Evolutionary conservation across 2,329 filamentous ascomycete genomes (phyloP), one percentile per base, ranked within the genome.

Genomic region (Microdochium trichocladiopsis): DNA sequence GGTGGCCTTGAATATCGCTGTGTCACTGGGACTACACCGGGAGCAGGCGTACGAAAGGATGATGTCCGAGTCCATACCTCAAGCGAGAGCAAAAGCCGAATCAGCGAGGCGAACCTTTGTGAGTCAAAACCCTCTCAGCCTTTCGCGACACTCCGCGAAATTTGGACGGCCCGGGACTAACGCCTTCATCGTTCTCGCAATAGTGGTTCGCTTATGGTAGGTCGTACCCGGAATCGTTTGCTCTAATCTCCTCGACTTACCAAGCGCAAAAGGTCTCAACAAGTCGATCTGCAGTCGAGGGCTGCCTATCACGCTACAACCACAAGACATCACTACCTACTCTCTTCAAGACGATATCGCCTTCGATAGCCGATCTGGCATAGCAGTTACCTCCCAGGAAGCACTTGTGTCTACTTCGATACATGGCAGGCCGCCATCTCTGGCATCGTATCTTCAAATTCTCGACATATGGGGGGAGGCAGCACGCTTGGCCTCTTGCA

Each of bases 61-160:
- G 41, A 22, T 23, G 41, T 21, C 16, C 18, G 6, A 16, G 18
- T 18, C 6, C 22, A 10, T 45, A 5, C 41, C 3, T 2, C 71
- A 73, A 47, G 71, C 72, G 1, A 73, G 71, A 1, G 72, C 79
- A 48, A 67, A 72, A 43, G 73, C 76, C 1, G 79, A 82, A 61
- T 80, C 78, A n/a, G 79, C 79, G 21, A 70, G 79, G 23, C 73
- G 79, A 33, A 82, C 79, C 24, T 61, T 82, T 63, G 77, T 80
- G 66, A 60, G 74, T 65, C 5, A 16, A 37, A 4, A 8, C 14
- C 18, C 9, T 18, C 18, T 5, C 6, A 21, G 5, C 12, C 41
- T 45, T 12, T 21, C 6, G 2, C 5, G 6, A 45, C 10, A 31
- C 28, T 31, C 8, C 14, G 28, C 28, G 23, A n/a, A 3, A 25